Percentiles rank a stretch among this genome's conserved stretches.
phyloP scores from a whole-genome alignment of 305 asterid genomes.

The Euphrasia arctica region DNA sequence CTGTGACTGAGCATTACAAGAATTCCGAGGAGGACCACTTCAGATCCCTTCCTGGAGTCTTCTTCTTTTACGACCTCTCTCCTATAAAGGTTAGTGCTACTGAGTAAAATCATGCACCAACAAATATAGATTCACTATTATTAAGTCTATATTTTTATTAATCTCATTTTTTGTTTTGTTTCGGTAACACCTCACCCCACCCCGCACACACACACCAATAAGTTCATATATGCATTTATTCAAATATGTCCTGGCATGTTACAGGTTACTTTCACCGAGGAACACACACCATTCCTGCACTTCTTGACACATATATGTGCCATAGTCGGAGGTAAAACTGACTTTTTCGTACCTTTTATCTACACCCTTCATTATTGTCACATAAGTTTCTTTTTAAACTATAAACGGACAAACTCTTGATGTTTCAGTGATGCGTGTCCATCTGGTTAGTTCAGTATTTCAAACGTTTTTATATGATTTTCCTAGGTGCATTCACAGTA shows the following conservation, averaged over 20 bases:
- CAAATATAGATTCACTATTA: too few species aligned
- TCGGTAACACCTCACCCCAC: background rate
- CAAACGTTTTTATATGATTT: background rate
- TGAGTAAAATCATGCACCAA: background rate
- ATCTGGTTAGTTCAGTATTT: background rate
- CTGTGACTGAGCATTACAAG: slow-evolving; percentile 93
- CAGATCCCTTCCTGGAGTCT: slow-evolving; percentile 78
- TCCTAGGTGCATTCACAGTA: slow-evolving; percentile 65
- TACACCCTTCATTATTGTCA: background rate
- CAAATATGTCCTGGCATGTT: slow-evolving; percentile 17
- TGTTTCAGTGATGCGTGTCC: too few species aligned
- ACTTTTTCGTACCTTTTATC: background rate
- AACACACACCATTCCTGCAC: slow-evolving; percentile 81
- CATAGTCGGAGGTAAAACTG: slow-evolving; percentile 79
- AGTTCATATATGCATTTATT: slow-evolving; percentile 3
- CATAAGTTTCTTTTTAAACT: background rate
- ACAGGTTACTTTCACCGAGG: slow-evolving; percentile 86
- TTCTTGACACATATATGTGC: slow-evolving; percentile 91
- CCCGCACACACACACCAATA: background rate
- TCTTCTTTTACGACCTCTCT: slow-evolving; percentile 91
- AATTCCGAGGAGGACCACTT: slow-evolving; percentile 52
- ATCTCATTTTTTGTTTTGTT: background rate
- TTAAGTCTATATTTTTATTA: background rate
- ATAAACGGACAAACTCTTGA: background rate
- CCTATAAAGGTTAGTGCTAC: slow-evolving; percentile 74